These are phyloP conservation scores for Scheffersomyces lignicola DNA, from an alignment of 1,139 yeast species.

Conservation along the genomic window DNA sequence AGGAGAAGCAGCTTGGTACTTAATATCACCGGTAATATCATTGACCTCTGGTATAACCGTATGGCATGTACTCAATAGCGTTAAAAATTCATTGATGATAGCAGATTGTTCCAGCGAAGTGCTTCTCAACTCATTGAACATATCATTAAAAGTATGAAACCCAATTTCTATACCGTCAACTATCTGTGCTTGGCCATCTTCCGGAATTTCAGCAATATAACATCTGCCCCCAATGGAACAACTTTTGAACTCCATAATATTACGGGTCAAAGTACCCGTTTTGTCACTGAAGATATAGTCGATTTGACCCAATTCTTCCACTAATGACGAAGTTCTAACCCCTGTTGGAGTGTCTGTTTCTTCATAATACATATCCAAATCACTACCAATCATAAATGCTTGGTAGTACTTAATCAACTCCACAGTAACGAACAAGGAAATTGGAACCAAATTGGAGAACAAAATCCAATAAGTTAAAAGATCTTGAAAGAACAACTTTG, in stretches of 20 bases:
- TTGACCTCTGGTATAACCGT: slow-evolving; percentile 92
- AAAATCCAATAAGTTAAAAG: slow-evolving; percentile 93
- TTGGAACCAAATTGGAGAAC: slow-evolving; percentile 93
- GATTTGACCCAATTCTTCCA: slow-evolving; percentile 95
- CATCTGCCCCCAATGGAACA: slow-evolving; percentile 93
- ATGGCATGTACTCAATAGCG: slow-evolving; percentile 88
- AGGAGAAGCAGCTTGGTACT: slow-evolving; percentile 98
- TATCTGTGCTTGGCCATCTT: slow-evolving; percentile 73
- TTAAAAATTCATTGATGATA: slow-evolving; percentile 78
- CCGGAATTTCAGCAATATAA: slow-evolving; percentile 87
- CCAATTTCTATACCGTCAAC: slow-evolving; percentile 83
- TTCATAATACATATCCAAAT: slow-evolving; percentile 87
- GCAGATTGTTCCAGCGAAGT: slow-evolving; percentile 51
- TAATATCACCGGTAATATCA: slow-evolving; percentile 60
- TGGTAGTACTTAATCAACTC: slow-evolving; percentile 95
- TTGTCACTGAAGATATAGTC: slow-evolving; percentile 95
- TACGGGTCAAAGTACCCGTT: slow-evolving; percentile 93
- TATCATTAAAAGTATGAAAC: slow-evolving; percentile 67
- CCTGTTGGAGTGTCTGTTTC: slow-evolving; percentile 92
- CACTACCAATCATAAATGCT: slow-evolving; percentile 91
- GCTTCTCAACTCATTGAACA: slow-evolving; percentile 51
- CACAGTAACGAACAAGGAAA: slow-evolving; percentile 90
- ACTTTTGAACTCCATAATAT: slow-evolving; percentile 94
- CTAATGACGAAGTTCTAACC: slow-evolving; percentile 91
- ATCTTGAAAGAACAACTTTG: slow-evolving; percentile 77